phyloP scores from a whole-genome alignment of 169 alveolate species.

The Plasmodium reichenowi region DNA sequence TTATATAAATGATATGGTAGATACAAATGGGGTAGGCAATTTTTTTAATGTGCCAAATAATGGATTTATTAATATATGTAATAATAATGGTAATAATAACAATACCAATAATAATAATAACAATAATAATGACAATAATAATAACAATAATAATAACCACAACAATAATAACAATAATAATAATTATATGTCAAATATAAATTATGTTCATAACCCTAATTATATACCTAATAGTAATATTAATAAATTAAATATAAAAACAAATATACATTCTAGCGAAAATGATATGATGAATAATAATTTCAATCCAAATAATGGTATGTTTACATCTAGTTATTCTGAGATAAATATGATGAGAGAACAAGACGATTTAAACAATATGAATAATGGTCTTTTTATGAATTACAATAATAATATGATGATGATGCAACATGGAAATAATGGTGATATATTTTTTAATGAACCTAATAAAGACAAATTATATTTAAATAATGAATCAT shows the following conservation, averaged over 20 bases:
- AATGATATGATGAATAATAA: background rate
- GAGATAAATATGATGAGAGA: slow-evolving; percentile 21
- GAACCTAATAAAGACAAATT: slow-evolving; percentile 46
- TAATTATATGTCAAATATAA: background rate
- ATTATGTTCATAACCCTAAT: background rate
- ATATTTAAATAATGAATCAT: slow-evolving; percentile 8
- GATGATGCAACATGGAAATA: slow-evolving; percentile 2
- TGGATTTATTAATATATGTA: slow-evolving; percentile 10
- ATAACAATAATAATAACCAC: background rate
- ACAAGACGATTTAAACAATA: slow-evolving; percentile 24
- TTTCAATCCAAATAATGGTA: slow-evolving; percentile 15
- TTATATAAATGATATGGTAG: slow-evolving; percentile 9
- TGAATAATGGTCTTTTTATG: slow-evolving; percentile 14
- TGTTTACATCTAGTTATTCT: slow-evolving; percentile 30
- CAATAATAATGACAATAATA: background rate
- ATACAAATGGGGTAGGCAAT: slow-evolving; percentile 4
- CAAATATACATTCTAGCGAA: background rate
- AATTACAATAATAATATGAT: slow-evolving; percentile 15
- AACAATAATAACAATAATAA: slow-evolving; percentile 5
- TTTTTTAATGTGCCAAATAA: slow-evolving; percentile 22
- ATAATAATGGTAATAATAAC: slow-evolving; percentile 1
- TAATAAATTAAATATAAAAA: background rate
- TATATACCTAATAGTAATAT: background rate
- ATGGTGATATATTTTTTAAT: slow-evolving; percentile 14
- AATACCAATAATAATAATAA: slow-evolving; percentile 2